These are phyloP conservation scores for Diaporthe sp. DNA, from an alignment of 2,329 filamentous ascomycete species.

Conservation along the genomic window DNA sequence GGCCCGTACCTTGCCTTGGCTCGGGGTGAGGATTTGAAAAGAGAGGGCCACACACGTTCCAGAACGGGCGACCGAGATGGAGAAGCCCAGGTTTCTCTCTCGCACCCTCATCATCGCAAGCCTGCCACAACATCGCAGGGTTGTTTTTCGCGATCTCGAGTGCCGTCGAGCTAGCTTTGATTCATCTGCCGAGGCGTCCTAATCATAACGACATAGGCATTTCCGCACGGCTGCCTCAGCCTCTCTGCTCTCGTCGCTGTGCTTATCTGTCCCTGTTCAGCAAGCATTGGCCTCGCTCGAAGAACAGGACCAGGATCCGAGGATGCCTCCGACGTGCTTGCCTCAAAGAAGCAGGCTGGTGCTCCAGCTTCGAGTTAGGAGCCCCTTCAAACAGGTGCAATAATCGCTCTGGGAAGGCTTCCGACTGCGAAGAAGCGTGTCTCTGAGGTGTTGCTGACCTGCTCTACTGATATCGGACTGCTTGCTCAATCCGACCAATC, in stretches of 20 bases:
- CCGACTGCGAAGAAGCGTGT: too few species aligned
- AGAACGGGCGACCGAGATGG: constrained; percentile 13
- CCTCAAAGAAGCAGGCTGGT: too few species aligned
- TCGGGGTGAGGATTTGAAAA: neutral
- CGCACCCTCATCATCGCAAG: neutral
- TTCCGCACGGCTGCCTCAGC: neutral
- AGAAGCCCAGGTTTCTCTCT: neutral
- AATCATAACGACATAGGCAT: too few species aligned
- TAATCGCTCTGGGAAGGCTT: neutral
- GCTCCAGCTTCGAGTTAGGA: neutral
- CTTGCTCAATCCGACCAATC: constrained; percentile 1
- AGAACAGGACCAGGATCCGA: neutral
- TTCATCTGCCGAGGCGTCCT: too few species aligned
- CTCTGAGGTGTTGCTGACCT: neutral
- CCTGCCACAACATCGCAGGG: neutral
- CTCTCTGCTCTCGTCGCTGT: neutral
- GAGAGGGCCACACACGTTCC: neutral
- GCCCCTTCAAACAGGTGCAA: too few species aligned
- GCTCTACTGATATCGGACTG: neutral
- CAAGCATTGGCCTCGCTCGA: neutral
- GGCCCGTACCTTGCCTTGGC: neutral
- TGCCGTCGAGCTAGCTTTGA: neutral
- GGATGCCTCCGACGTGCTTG: neutral
- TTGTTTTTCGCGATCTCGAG: neutral
- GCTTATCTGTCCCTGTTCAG: neutral